Conservation (phyloP, 176 grass and related monocot genomes). For the Eragrostis nindensis region DNA sequence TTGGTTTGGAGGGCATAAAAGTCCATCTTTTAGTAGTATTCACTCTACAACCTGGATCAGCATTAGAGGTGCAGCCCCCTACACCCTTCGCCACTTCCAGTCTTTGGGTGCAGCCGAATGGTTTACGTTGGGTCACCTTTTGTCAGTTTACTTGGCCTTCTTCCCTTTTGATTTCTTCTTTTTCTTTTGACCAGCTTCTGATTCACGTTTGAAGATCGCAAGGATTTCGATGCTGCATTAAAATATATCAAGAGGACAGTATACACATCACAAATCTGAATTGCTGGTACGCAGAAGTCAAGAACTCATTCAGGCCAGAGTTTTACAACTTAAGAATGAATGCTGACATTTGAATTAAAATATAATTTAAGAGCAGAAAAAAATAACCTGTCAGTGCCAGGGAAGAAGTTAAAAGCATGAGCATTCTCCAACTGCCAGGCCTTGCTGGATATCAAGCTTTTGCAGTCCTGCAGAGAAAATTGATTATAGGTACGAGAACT, state of each 20-base stretch:
- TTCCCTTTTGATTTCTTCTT: slow-evolving; percentile 66
- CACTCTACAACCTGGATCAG: not conserved
- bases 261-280: slow-evolving; percentile 12
- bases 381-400: slow-evolving; percentile 86
- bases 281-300: slow-evolving; percentile 7
- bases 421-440: slow-evolving; percentile 92
- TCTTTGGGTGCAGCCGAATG: slow-evolving; percentile 13
- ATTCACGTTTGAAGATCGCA: slow-evolving; percentile 78
- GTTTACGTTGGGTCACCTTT: not conserved
- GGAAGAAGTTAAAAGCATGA: slow-evolving; percentile 98
- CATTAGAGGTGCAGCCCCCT: not conserved
- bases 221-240: slow-evolving; percentile 77
- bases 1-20: not conserved
- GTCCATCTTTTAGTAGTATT: not conserved
- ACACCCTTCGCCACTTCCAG: not conserved
- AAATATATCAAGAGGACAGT: not conserved
- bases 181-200: slow-evolving; percentile 59
- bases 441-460: slow-evolving; percentile 70
- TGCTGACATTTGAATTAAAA: not conserved
- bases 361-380: not conserved
- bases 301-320: no score
- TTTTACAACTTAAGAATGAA: no score
- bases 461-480: slow-evolving; percentile 77
- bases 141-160: slow-evolving; percentile 49
- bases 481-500: slow-evolving; percentile 39